Evolutionary conservation across 139 green algal species (phyloP).

Genomic region (Zygnema cylindricum): DNA sequence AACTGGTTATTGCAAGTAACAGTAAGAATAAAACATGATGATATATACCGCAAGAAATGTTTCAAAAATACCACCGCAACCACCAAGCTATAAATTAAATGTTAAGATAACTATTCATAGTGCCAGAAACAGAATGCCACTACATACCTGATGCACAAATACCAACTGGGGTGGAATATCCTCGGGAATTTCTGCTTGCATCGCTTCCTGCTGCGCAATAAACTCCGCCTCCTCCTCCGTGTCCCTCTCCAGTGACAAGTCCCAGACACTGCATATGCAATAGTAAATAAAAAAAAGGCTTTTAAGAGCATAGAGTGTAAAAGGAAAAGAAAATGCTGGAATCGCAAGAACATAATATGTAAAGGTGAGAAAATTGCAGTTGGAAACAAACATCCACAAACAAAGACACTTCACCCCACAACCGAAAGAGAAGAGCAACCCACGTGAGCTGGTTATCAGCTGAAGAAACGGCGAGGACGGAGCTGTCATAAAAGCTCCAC

Average conservation of each 20-base stretch:
- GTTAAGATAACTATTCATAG: too few relatives aligned
- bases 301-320: neutral
- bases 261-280: conserved; percentile 79
- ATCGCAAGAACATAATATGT: neutral
- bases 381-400: conserved; percentile 5
- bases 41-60: too few relatives aligned
- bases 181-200: conserved; percentile 72
- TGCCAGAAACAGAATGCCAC: too few relatives aligned
- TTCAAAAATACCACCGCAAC: too few relatives aligned
- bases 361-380: neutral
- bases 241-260: conserved; percentile 95
- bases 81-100: too few relatives aligned
- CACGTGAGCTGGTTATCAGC: conserved; percentile 77
- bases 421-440: neutral
- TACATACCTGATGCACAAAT: conserved; percentile 83
- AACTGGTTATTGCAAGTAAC: too few relatives aligned
- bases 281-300: too few relatives aligned
- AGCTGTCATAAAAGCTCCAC: conserved; percentile 93
- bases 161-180: conserved; percentile 78
- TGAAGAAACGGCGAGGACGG: conserved; percentile 80
- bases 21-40: too few relatives aligned
- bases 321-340: neutral
- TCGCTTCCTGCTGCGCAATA: conserved; percentile 60
- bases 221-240: conserved; percentile 86
- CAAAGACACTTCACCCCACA: neutral